Percentiles rank a stretch among this genome's conserved stretches.
Evolutionary conservation across 2,329 filamentous ascomycete species (phyloP).

Genomic region (Colletotrichum aenigma): DNA sequence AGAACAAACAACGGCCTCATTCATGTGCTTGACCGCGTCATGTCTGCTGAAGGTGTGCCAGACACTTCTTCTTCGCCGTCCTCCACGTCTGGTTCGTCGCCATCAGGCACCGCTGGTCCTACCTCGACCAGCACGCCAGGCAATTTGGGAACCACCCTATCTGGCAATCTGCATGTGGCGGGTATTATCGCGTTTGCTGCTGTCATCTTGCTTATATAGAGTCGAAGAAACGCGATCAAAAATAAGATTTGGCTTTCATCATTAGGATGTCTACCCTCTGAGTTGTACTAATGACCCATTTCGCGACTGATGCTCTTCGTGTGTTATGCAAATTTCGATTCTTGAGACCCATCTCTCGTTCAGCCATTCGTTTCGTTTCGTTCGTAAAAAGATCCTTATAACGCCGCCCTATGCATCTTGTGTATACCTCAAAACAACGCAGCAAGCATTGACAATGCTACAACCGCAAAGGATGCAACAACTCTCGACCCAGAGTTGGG

Average conservation of each 20-base stretch:
- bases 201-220: background rate
- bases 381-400: background rate
- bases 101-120: background rate
- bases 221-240: background rate
- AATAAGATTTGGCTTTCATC: background rate
- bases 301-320: background rate
- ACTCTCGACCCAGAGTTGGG: conserved; percentile 29
- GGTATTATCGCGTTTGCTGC: conserved; percentile 8
- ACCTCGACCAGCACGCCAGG: background rate
- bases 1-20: conserved; percentile 28
- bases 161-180: background rate
- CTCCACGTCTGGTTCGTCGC: background rate
- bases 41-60: conserved; percentile 14
- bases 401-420: conserved; percentile 12
- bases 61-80: background rate
- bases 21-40: conserved; percentile 26
- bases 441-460: background rate
- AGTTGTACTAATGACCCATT: background rate
- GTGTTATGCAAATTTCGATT: background rate
- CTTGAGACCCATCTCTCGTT: background rate
- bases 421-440: background rate
- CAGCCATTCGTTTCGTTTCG: background rate
- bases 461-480: background rate
- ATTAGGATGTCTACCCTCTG: background rate
- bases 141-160: background rate